Percentiles rank a stretch among this genome's conserved stretches.
phyloP scores from a whole-genome alignment of 202 grass and related monocot species.

The Thinopyrum obtusiflorum region DNA sequence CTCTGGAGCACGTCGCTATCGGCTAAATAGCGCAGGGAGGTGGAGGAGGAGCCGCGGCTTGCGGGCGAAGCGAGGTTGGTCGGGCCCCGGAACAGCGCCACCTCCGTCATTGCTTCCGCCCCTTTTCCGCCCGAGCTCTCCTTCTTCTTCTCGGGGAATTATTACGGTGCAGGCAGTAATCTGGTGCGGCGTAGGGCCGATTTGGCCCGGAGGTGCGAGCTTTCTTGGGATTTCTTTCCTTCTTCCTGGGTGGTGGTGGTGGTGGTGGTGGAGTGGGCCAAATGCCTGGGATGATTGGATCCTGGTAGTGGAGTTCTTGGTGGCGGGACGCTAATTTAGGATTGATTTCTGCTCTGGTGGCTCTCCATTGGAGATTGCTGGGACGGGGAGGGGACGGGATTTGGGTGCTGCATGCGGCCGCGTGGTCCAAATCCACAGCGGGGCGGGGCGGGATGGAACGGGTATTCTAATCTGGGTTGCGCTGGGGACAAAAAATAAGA shows the following conservation, averaged over 20 bases:
- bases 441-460: neutral
- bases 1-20: slow-evolving; percentile 45
- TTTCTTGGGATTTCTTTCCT: slow-evolving; percentile 30
- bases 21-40: slow-evolving; percentile 66
- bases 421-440: slow-evolving; percentile 45
- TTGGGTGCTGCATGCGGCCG: slow-evolving; percentile 23
- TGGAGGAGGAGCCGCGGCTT: slow-evolving; percentile 42
- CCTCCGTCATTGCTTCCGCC: slow-evolving; percentile 81
- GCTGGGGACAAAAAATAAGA: neutral
- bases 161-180: slow-evolving; percentile 15
- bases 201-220: neutral
- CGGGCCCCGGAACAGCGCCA: slow-evolving; percentile 73
- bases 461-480: too few relatives aligned
- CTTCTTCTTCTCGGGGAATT: slow-evolving; percentile 3
- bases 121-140: slow-evolving; percentile 22
- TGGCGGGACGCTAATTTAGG: slow-evolving; percentile 33
- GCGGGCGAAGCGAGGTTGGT: slow-evolving; percentile 68
- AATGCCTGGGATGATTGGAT: slow-evolving; percentile 36
- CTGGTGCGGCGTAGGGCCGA: slow-evolving; percentile 34
- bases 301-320: slow-evolving; percentile 49
- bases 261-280: slow-evolving; percentile 30
- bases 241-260: neutral
- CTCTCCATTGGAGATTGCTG: slow-evolving; percentile 22
- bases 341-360: neutral
- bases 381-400: neutral